phyloP scores from a whole-genome alignment of 192 early-diverging fungal species.

The Globomyces pollinis-pini region DNA sequence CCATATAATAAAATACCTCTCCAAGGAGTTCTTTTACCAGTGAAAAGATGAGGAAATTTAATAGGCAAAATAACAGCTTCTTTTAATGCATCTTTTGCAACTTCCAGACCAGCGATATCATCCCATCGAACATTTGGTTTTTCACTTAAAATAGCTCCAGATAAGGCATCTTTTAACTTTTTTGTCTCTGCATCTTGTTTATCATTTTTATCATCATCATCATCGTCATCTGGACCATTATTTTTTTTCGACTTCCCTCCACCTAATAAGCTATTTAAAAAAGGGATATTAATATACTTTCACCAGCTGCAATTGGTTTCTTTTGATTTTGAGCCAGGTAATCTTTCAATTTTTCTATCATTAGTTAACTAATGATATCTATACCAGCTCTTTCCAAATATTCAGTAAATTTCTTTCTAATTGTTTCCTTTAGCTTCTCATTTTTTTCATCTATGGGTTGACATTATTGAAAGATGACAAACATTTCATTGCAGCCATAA shows the following conservation, averaged over 20 bases:
- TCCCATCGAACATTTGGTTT: slow-evolving; percentile 97
- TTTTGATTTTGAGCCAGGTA: slow-evolving; percentile 75
- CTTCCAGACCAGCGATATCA: slow-evolving; percentile 93
- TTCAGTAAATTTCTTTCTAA: slow-evolving; percentile 85
- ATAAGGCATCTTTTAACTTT: slow-evolving; percentile 51
- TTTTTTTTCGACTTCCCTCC: slow-evolving; percentile 10
- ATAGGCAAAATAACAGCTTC: slow-evolving; percentile 98
- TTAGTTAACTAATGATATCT: too few species aligned
- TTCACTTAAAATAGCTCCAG: slow-evolving; percentile 83
- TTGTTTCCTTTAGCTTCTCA: slow-evolving; percentile 71
- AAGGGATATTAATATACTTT: slow-evolving; percentile 45
- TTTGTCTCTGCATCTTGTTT: slow-evolving; percentile 72
- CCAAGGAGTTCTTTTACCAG: slow-evolving; percentile 94
- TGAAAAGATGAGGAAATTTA: slow-evolving; percentile 94
- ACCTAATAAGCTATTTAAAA: slow-evolving; percentile 4
- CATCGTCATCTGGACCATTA: slow-evolving; percentile 16
- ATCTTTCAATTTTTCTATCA: slow-evolving; percentile 88
- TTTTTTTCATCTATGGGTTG: slow-evolving; percentile 85
- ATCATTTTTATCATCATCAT: slow-evolving; percentile 42
- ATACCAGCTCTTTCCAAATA: slow-evolving; percentile 91
- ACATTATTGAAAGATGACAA: too few species aligned
- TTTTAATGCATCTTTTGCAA: slow-evolving; percentile 92
- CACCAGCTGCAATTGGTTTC: slow-evolving; percentile 38
- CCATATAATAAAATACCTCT: slow-evolving; percentile 93
- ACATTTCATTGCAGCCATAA: slow-evolving; percentile 93